Percentiles rank a stretch among this genome's conserved stretches.
These are phyloP conservation scores for Aspergillus puulaauensis DNA, from an alignment of 2,329 filamentous ascomycete species.

Conservation along the genomic window DNA sequence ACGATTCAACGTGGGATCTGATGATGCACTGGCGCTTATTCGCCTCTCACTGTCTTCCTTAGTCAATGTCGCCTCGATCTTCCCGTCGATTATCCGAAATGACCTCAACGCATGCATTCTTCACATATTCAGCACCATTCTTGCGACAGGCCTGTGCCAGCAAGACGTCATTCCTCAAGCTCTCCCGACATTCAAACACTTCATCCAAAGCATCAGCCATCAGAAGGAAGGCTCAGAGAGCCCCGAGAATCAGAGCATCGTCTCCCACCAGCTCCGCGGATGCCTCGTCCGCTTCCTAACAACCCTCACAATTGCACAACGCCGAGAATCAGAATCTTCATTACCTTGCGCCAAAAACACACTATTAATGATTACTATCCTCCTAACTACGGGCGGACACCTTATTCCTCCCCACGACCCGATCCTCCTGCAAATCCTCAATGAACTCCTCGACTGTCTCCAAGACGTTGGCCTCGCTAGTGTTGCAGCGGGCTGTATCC, in stretches of 20 bases:
- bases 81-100: slow-evolving; percentile 93
- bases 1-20: slow-evolving; percentile 72
- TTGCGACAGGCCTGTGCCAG: slow-evolving; percentile 85
- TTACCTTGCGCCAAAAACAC: slow-evolving; percentile 91
- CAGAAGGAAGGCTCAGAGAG: slow-evolving; percentile 19
- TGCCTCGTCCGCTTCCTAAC: slow-evolving; percentile 80
- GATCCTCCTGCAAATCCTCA: slow-evolving; percentile 70
- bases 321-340: slow-evolving; percentile 65
- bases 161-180: slow-evolving; percentile 84
- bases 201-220: slow-evolving; percentile 71
- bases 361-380: slow-evolving; percentile 80
- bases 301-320: slow-evolving; percentile 56
- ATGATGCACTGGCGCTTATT: slow-evolving; percentile 81
- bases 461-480: slow-evolving; percentile 62
- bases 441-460: slow-evolving; percentile 82
- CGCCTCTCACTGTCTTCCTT: slow-evolving; percentile 79
- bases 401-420: slow-evolving; percentile 73
- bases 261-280: slow-evolving; percentile 73
- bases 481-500: slow-evolving; percentile 85
- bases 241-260: slow-evolving; percentile 41
- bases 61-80: slow-evolving; percentile 92
- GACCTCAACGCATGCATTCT: slow-evolving; percentile 95
- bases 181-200: slow-evolving; percentile 87
- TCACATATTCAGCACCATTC: slow-evolving; percentile 91
- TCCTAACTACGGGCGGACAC: slow-evolving; percentile 78